These are phyloP conservation scores for Microbotryum intermedium DNA, from an alignment of 1,284 basidiomycete genomes.

Conservation along the genomic window DNA sequence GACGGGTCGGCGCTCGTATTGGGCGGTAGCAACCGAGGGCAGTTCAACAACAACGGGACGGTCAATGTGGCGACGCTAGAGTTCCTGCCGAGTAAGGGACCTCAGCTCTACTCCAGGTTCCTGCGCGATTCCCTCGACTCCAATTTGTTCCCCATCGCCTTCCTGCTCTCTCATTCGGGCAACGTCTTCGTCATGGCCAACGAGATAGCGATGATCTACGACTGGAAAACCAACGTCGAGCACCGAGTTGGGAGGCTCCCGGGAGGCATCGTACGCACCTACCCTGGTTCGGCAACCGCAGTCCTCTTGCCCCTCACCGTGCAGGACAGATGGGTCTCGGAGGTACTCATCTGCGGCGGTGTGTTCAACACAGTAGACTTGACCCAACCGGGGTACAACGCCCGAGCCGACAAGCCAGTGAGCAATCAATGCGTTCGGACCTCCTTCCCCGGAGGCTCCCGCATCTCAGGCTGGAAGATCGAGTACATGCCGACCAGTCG, in stretches of 20 bases:
- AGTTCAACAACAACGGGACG: constrained; percentile 50
- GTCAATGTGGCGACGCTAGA: constrained; percentile 72
- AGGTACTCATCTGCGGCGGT: constrained; percentile 74
- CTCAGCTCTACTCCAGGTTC: constrained; percentile 56
- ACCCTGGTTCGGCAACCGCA: constrained; percentile 67
- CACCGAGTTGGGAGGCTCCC: constrained; percentile 46
- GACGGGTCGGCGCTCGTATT: constrained; percentile 70
- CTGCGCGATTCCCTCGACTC: constrained; percentile 62
- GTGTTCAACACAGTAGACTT: constrained; percentile 55
- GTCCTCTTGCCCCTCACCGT: constrained; percentile 61
- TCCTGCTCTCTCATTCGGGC: constrained; percentile 63
- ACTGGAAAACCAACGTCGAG: constrained; percentile 60
- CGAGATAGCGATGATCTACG: constrained; percentile 63
- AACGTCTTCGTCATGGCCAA: constrained; percentile 68
- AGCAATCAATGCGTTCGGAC: too few relatives aligned
- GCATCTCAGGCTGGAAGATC: constrained; percentile 54
- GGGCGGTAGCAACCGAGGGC: constrained; percentile 61
- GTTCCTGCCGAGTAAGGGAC: constrained; percentile 59
- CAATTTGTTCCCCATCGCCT: constrained; percentile 71
- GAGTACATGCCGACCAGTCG: constrained; percentile 65
- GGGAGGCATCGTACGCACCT: constrained; percentile 43
- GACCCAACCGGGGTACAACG: too few relatives aligned
- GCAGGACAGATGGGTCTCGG: constrained; percentile 49
- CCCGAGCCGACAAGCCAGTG: too few relatives aligned
- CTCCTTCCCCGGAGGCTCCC: too few relatives aligned